Evolutionary conservation across 2,329 filamentous ascomycete genomes (phyloP), one percentile per base, ranked within the genome.

Genomic region (Aplosporella prunicola): DNA sequence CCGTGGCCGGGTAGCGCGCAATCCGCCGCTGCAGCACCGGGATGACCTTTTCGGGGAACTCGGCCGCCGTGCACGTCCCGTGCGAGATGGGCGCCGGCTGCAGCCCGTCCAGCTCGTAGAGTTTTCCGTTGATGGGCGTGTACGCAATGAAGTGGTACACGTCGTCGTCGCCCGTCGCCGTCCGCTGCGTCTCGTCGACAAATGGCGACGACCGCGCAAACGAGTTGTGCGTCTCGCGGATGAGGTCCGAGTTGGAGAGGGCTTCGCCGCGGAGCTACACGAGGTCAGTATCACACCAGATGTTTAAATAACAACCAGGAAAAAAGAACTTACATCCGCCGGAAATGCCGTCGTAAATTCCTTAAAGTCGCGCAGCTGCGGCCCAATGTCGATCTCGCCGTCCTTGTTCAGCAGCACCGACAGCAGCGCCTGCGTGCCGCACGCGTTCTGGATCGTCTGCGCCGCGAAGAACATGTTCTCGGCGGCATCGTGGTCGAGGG

Each of bases 141-240:
- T 98, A 98, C 20, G 88, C 91, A 52, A 98, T 87, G 62, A 98
- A 98, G 66, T 98, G 91, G 65, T 93, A 98, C 18, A 89, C 84
- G 55, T 96, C 91, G 52, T 93, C 87, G 39, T 84, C 71, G 44
- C 78, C 78, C n/a, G 72, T 74, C 10, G 74, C 74, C 9, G 76
- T 68, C 9, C 80, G 74, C 48, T 81, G 76, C 44, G 86, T 93
- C 71, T 98, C 91, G 60, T 94, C 87, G 37, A 84, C 79, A 56
- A 98, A 98, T 3, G 91, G 91, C 42, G 81, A 93, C 43, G 82
- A 82, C 44, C 81, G 73, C 28, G 88, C 85, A 61, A 95, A 94
- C 44, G 82, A 83, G 61, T 95, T 95, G 69, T 95, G 88, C 39
- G 84, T 82, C 54, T 67, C 64, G 40, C 67, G 63, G 42, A 71